These are phyloP conservation scores for Clitoria ternatea DNA, from an alignment of 306 rosid genomes.

Conservation along the genomic window DNA sequence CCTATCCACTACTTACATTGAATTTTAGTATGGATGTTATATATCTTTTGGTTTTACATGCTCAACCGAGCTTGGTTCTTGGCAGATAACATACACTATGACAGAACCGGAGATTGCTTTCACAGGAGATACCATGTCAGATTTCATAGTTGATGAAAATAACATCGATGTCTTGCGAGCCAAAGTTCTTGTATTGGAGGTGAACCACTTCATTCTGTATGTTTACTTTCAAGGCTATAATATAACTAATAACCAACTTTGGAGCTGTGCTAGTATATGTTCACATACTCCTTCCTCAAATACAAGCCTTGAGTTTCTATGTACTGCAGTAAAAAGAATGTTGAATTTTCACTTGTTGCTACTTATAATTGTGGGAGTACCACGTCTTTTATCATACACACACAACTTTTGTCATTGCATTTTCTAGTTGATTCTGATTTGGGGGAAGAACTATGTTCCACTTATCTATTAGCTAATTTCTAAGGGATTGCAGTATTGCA, in stretches of 20 bases:
- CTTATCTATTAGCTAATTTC: background rate
- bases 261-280: background rate
- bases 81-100: constrained; percentile 75
- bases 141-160: constrained; percentile 58
- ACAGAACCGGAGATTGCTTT: constrained; percentile 85
- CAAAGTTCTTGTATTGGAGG: constrained; percentile 85
- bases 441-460: background rate
- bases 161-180: constrained; percentile 74
- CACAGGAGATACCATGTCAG: constrained; percentile 87
- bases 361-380: no score
- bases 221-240: background rate
- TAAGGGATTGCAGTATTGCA: background rate
- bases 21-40: background rate
- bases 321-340: background rate
- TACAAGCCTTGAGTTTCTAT: background rate
- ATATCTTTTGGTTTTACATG: constrained; percentile 2
- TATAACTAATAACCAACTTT: background rate
- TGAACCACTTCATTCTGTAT: constrained; percentile 29
- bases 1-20: background rate
- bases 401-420: background rate
- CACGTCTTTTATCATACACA: background rate
- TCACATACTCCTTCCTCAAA: background rate
- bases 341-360: background rate
- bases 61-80: constrained; percentile 24
- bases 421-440: background rate